Percentiles rank a stretch among this genome's conserved stretches.
phyloP scores from a whole-genome alignment of 192 early-diverging fungal species.

The Coemansia sp. region DNA sequence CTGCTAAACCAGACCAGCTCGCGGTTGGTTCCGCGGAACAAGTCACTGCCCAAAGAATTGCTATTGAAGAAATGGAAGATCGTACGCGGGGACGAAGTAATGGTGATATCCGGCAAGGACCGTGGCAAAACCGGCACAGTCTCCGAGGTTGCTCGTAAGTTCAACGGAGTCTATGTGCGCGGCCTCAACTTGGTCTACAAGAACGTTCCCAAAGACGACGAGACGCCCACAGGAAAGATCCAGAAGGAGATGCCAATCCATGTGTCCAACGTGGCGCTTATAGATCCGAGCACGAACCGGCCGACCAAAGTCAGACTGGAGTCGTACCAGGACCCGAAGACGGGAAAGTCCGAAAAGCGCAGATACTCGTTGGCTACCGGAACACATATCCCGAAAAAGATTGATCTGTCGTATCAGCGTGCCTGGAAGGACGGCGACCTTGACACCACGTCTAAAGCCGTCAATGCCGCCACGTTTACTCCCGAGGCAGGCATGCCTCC shows the following conservation, averaged over 20 bases:
- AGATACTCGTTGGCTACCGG: constrained; percentile 37
- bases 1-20: constrained; percentile 26
- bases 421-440: constrained; percentile 35
- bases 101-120: constrained; percentile 62
- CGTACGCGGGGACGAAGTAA: constrained; percentile 60
- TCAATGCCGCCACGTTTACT: constrained; percentile 35
- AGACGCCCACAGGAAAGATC: constrained; percentile 56
- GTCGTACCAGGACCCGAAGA: constrained; percentile 21
- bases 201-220: constrained; percentile 59
- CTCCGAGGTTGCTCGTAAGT: constrained; percentile 58
- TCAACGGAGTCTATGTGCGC: constrained; percentile 62
- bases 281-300: constrained; percentile 61
- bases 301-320: constrained; percentile 36
- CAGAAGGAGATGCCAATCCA: constrained; percentile 68
- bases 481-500: constrained; percentile 32
- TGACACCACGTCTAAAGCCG: constrained; percentile 33
- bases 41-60: constrained; percentile 40
- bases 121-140: constrained; percentile 65
- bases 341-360: constrained; percentile 17
- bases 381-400: constrained; percentile 22
- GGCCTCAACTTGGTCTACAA: constrained; percentile 59
- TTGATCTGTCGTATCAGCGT: constrained; percentile 42
- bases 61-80: constrained; percentile 61
- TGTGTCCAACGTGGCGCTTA: constrained; percentile 64
- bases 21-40: constrained; percentile 34